Evolutionary conservation across 306 rosid species (phyloP).

Genomic region (Trifolium fragiferum): DNA sequence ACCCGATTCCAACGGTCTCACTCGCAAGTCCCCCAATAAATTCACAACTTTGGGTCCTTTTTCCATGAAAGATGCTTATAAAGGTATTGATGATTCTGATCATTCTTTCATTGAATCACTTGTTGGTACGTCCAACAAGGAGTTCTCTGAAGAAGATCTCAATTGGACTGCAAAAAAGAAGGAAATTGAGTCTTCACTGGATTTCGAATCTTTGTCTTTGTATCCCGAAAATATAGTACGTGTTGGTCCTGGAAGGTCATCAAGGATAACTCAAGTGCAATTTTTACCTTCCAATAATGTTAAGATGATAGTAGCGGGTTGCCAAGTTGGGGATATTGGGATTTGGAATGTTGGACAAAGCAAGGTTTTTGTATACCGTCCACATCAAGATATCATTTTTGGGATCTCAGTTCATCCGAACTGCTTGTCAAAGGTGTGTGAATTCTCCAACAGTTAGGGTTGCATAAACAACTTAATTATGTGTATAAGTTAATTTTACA

Average conservation of each 20-base stretch:
- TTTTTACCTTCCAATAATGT: constrained; percentile 65
- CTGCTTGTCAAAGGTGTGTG: constrained; percentile 66
- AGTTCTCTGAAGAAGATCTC: neutral
- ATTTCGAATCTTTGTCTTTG: constrained; percentile 56
- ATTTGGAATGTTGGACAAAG: constrained; percentile 67
- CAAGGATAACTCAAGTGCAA: constrained; percentile 56
- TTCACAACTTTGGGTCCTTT: constrained; percentile 47
- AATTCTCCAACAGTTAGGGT: neutral
- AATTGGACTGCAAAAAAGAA: neutral
- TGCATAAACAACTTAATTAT: neutral
- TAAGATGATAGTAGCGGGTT: constrained; percentile 71
- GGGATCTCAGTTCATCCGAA: constrained; percentile 69
- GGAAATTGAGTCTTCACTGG: constrained; percentile 26
- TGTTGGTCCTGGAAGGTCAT: constrained; percentile 47
- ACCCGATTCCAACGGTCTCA: constrained; percentile 13
- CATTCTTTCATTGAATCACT: constrained; percentile 48
- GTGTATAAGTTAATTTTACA: neutral
- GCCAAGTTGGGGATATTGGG: constrained; percentile 72
- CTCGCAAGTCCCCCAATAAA: neutral
- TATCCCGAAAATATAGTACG: constrained; percentile 67
- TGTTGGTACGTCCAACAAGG: constrained; percentile 48
- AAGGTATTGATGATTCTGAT: constrained; percentile 45
- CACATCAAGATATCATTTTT: constrained; percentile 70
- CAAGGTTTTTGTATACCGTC: constrained; percentile 57
- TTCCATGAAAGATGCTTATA: constrained; percentile 52